Evolutionary conservation across 352 stramenopile genomes (phyloP), one percentile per base, ranked within the genome.

Genomic region (Pythium aphanidermatum): DNA sequence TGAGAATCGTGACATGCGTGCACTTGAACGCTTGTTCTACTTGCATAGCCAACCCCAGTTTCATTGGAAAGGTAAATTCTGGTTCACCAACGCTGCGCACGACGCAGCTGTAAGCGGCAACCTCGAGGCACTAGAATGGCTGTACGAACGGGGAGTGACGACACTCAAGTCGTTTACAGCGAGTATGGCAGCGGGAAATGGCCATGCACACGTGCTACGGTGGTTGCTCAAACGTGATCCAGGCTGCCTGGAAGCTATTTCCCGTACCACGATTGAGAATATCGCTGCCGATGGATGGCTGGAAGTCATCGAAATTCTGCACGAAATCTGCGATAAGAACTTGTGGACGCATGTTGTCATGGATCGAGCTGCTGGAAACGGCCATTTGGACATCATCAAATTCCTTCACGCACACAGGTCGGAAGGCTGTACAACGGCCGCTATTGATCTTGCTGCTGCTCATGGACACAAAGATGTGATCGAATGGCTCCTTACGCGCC

Each of bases 321-420:
- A 55, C 26, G 29, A 45, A n/a, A n/a, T 51, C 6, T 27, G 20
- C 14, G 7, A 29, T 6, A 34, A 45, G 10, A n/a, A 10, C 1
- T 60, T 35, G 23, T 29, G 33, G 10, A 47, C 38, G 14, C 46
- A 51, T 17, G 49, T 36, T 2, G n/a, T n/a, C n/a, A 64, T 64
- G 55, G 55, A 60, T 43, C 34, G 17, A 13, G 56, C 56, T 10
- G 49, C 56, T 4, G 56, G 45, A 13, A 26, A 46, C n/a, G 56
- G 50, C 40, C 38, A 57, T 23, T 34, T 65, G 7, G 27, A 42
- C 7, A 41, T 56, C 9, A 51, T 65, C 20, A 28, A 35, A 13
- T 48, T 27, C 33, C 36, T 55, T n/a, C 36, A 48, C 34, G 25
- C 17, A 10, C 17, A 39, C 20, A 5, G 24, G 9, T 23, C 17